Conservation (phyloP, 495 filamentous ascomycete species). For the Aspergillus nidulans region DNA sequence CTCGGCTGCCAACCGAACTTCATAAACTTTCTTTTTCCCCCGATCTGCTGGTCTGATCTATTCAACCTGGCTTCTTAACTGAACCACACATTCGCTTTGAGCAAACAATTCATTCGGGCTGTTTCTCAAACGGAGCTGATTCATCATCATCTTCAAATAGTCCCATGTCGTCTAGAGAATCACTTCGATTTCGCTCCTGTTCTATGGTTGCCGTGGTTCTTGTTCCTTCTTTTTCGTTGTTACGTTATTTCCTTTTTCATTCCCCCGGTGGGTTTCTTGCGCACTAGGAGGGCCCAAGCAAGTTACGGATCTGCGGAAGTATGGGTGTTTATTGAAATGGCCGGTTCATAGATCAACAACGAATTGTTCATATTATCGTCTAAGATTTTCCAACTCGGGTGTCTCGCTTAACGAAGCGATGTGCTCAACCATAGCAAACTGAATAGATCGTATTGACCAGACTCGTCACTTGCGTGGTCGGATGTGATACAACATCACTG, state of each 20-base stretch:
- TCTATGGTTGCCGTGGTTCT: not conserved
- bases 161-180: slow-evolving; percentile 7
- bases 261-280: slow-evolving; percentile 18
- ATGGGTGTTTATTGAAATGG: slow-evolving; percentile 14
- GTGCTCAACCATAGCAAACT: too few relatives aligned
- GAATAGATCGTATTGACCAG: too few relatives aligned
- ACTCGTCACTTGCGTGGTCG: too few relatives aligned
- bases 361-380: slow-evolving; percentile 11
- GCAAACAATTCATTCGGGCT: slow-evolving; percentile 3
- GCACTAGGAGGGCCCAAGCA: slow-evolving; percentile 7
- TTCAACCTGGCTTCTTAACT: slow-evolving; percentile 1
- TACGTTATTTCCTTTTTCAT: slow-evolving; percentile 13
- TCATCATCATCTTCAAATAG: slow-evolving; percentile 22
- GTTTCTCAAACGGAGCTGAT: slow-evolving; percentile 21
- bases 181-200: not conserved
- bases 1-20: not conserved
- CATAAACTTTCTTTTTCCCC: not conserved
- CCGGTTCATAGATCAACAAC: slow-evolving; percentile 23
- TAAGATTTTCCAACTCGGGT: not conserved
- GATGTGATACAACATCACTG: too few relatives aligned
- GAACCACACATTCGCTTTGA: not conserved
- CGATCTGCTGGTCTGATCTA: slow-evolving; percentile 23
- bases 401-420: too few relatives aligned
- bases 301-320: not conserved
- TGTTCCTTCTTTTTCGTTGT: slow-evolving; percentile 15